phyloP scores from a whole-genome alignment of 2,329 filamentous ascomycete genomes.

The Colletotrichum chrysophilum region DNA sequence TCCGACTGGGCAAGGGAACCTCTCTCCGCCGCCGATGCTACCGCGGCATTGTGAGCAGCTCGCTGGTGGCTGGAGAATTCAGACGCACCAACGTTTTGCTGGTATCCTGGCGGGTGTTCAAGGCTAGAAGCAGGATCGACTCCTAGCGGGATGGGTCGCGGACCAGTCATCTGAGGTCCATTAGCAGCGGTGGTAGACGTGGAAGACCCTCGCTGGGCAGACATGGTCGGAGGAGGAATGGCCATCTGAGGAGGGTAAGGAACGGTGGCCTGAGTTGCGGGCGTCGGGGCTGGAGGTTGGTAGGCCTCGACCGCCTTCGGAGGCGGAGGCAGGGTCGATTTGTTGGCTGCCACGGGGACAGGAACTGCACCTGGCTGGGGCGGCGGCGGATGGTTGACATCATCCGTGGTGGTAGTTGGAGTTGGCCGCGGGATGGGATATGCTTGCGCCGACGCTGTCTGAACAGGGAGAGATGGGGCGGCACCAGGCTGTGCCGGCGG shows the following conservation, averaged over 20 bases:
- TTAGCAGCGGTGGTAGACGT: conserved; percentile 40
- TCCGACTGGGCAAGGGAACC: conserved; percentile 32
- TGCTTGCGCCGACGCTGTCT: conserved; percentile 42
- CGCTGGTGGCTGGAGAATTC: conserved; percentile 54
- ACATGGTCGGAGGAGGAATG: conserved; percentile 50
- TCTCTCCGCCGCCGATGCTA: conserved; percentile 32
- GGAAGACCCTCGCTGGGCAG: conserved; percentile 50
- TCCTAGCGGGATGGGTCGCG: conserved; percentile 28
- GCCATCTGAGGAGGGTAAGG: conserved; percentile 54
- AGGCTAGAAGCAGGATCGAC: conserved; percentile 33
- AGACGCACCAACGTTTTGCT: conserved; percentile 60
- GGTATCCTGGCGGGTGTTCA: conserved; percentile 60
- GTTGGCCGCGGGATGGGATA: conserved; percentile 45
- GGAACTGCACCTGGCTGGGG: conserved; percentile 65
- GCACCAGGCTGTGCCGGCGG: conserved; percentile 54
- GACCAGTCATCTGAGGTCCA: conserved; percentile 29
- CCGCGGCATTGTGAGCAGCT: conserved; percentile 41
- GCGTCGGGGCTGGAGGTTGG: conserved; percentile 38
- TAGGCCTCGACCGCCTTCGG: conserved; percentile 55
- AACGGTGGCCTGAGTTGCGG: conserved; percentile 33
- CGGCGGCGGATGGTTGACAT: conserved; percentile 48
- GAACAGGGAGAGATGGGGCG: conserved; percentile 45
- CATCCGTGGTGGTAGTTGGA: conserved; percentile 42
- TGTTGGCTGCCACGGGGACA: conserved; percentile 36
- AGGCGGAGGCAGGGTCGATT: conserved; percentile 49